phyloP scores from a whole-genome alignment of 179 eudicot genomes.

The Vitellaria paradoxa region DNA sequence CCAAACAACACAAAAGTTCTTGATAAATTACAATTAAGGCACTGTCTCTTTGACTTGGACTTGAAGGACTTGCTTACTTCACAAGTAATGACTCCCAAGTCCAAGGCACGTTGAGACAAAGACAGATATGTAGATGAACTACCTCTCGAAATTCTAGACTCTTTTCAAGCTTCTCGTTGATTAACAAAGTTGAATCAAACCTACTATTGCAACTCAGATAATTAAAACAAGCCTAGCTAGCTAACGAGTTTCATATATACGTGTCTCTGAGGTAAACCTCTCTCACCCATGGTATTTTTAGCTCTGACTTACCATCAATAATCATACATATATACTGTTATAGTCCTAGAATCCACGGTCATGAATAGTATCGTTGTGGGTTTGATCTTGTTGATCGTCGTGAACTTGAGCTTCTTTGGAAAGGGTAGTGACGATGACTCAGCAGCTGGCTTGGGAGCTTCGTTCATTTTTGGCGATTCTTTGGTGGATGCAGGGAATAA shows the following conservation, averaged over 20 bases:
- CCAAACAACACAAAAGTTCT: no score
- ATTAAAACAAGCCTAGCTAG: neutral
- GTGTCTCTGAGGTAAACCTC: neutral
- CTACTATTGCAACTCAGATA: conserved; percentile 15
- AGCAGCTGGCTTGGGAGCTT: conserved; percentile 56
- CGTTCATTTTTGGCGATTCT: conserved; percentile 89
- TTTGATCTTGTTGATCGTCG: conserved; percentile 16
- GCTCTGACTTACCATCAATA: neutral
- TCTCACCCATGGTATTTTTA: neutral
- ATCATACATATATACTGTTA: neutral
- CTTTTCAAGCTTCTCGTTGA: no score
- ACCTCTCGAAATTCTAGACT: conserved; percentile 13
- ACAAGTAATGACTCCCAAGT: conserved; percentile 11
- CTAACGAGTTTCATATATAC: conserved; percentile 9
- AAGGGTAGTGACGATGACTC: conserved; percentile 19
- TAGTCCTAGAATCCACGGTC: conserved; percentile 17
- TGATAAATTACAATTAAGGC: no score
- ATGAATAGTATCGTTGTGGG: conserved; percentile 9
- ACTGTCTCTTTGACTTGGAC: no score
- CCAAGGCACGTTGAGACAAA: conserved; percentile 3
- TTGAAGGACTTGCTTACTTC: neutral
- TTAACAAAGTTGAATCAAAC: conserved; percentile 15
- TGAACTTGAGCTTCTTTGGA: conserved; percentile 28
- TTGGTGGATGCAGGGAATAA: conserved; percentile 94
- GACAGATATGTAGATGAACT: conserved; percentile 23